Base-by-base conservation (phyloP, 495 filamentous ascomycete genomes). In the Talaromyces thailandensis region DNA sequence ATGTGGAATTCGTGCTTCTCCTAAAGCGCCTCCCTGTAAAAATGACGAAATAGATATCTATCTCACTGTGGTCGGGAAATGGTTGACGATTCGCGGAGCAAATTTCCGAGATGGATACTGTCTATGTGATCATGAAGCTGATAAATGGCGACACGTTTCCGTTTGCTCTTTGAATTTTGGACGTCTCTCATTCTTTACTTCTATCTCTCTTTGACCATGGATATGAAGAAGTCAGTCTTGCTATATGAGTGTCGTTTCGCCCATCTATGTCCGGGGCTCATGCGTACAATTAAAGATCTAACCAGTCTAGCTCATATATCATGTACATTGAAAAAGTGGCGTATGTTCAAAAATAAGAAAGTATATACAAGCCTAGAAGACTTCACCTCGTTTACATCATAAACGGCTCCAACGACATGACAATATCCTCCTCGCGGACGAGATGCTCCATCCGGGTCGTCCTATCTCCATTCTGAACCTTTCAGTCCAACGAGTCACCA, bases 391-490 rank as follows among this genome's bases (percentile, higher is more conserved):
- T n/a, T 35, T 32, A 31, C 28, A 28, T 23, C n/a, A 52, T n/a
- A 21, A 32, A 29, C 9, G 59, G 43, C 7, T 31, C 26, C n/a
- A 52, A 29, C 23, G 59, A 48, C 43, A 45, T 18, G 26, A 61
- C 26, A 18, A 61, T 61, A 52, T 61, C 59, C 16, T 61, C 59
- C 43, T 61, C 59, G 26, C 59, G 59, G 2, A 61, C 59, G 2
- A 61, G 7, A 23, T 61, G 43, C 43, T 61, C 59, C 45, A 29
- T 50, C 4, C 59, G 26, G 3, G 26, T 35, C 16, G 24, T 21
- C 12, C 21, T 24, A 52, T 50, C 31, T 16, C 43, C 43, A 61
- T 51, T 48, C 28, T 51, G 59, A 29, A 61, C 59, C 59, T 61
- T n/a, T n/a, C n/a, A n/a, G 7, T 43, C 1, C 28, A 37, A n/a